These are phyloP conservation scores for Boletus coccyginus DNA, from an alignment of 768 basidiomycete genomes.

Conservation along the genomic window DNA sequence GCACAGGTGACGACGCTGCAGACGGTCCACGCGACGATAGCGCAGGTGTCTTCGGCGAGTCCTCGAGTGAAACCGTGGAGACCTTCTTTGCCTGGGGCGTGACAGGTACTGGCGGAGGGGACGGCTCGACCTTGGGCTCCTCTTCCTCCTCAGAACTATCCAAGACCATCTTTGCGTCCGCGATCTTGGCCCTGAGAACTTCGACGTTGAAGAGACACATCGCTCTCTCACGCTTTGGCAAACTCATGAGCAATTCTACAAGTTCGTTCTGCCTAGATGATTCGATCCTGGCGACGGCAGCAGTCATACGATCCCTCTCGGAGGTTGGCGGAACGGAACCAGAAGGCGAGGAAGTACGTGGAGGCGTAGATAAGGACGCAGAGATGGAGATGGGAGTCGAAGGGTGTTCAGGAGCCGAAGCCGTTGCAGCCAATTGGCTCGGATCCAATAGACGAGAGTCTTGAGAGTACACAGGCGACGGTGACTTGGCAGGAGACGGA, in stretches of 20 bases:
- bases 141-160: constrained; percentile 67
- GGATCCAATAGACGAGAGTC: constrained; percentile 71
- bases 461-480: constrained; percentile 56
- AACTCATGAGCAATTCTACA: constrained; percentile 77
- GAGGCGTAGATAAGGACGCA: constrained; percentile 74
- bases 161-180: constrained; percentile 78
- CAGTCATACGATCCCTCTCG: constrained; percentile 72
- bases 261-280: constrained; percentile 58
- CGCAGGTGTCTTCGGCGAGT: constrained; percentile 73
- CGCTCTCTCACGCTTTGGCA: constrained; percentile 85
- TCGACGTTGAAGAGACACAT: constrained; percentile 90
- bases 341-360: constrained; percentile 78
- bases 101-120: constrained; percentile 37
- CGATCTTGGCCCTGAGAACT: constrained; percentile 70
- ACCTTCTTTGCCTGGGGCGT: constrained; percentile 68
- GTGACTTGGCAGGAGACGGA: constrained; percentile 48
- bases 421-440: constrained; percentile 64
- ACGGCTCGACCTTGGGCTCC: constrained; percentile 29
- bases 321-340: constrained; percentile 59
- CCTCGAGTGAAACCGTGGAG: constrained; percentile 35
- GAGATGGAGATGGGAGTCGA: constrained; percentile 81
- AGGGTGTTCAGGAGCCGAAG: constrained; percentile 87
- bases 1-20: constrained; percentile 67
- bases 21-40: constrained; percentile 73
- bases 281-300: constrained; percentile 66